phyloP scores from a whole-genome alignment of 306 rosid species.

The Astragalus membranaceus region DNA sequence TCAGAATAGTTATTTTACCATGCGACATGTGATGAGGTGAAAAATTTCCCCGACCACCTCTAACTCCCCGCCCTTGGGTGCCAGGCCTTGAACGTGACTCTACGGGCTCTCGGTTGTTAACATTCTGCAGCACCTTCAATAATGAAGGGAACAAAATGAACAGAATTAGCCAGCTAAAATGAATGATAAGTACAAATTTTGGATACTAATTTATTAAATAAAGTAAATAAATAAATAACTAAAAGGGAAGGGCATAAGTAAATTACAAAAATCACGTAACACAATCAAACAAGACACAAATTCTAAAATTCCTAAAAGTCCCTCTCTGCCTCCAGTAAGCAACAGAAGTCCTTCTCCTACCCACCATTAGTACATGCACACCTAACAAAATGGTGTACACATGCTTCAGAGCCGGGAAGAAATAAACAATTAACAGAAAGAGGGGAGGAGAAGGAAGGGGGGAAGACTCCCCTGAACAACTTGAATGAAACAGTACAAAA shows the following conservation, averaged over 20 bases:
- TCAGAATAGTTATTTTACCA: constrained; percentile 44
- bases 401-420: not conserved
- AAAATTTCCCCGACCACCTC: constrained; percentile 67
- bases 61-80: constrained; percentile 65
- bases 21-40: constrained; percentile 47
- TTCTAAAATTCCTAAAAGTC: not conserved
- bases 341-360: constrained; percentile 2
- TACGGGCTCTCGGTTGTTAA: constrained; percentile 57
- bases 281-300: not conserved
- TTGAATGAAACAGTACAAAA: not conserved
- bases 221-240: not conserved
- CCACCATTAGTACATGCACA: not conserved
- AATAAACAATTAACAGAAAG: not conserved
- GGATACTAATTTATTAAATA: not conserved
- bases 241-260: not conserved
- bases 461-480: not conserved
- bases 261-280: not conserved
- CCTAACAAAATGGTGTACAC: not conserved
- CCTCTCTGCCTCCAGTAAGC: not conserved
- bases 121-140: constrained; percentile 51
- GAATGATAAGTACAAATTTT: not conserved
- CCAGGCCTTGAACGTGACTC: constrained; percentile 74
- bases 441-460: not conserved
- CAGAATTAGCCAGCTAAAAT: constrained; percentile 5
- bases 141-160: constrained; percentile 3